Evolutionary conservation across 345 rosid species (phyloP).

Genomic region (Euphorbia pulcherrima): DNA sequence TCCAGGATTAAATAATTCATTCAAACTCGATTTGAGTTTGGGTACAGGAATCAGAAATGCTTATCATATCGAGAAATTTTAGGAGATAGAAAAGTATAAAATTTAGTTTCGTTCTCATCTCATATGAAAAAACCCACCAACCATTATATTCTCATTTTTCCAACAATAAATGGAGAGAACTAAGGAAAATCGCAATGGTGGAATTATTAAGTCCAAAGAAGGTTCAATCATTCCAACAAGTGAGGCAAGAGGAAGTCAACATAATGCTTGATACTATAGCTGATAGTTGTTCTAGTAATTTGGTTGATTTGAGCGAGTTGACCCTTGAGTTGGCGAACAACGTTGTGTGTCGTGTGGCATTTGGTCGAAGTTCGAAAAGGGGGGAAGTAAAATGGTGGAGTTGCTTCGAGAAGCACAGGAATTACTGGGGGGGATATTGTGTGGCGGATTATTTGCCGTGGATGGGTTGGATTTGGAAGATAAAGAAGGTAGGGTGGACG

Average conservation of each 20-base stretch:
- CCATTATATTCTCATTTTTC: too few relatives aligned
- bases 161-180: slow-evolving; percentile 36
- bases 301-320: slow-evolving; percentile 28
- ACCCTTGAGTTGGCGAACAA: slow-evolving; percentile 18
- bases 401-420: slow-evolving; percentile 26
- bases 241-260: slow-evolving; percentile 35
- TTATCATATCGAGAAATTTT: too few relatives aligned
- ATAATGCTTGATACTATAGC: slow-evolving; percentile 20
- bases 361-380: slow-evolving; percentile 31
- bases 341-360: slow-evolving; percentile 29
- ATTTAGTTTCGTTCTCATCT: too few relatives aligned
- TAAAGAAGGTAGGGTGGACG: slow-evolving; percentile 30
- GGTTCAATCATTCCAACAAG: slow-evolving; percentile 32
- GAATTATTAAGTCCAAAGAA: slow-evolving; percentile 36
- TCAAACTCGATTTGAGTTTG: too few relatives aligned
- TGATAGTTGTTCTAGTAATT: slow-evolving; percentile 6
- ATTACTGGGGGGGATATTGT: slow-evolving; percentile 26
- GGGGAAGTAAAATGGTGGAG: slow-evolving; percentile 18
- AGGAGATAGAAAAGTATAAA: too few relatives aligned
- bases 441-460: slow-evolving; percentile 38
- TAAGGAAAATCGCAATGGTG: slow-evolving; percentile 31
- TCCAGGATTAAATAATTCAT: too few relatives aligned
- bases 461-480: slow-evolving; percentile 37
- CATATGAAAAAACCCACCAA: too few relatives aligned
- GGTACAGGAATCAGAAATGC: too few relatives aligned